phyloP scores from a whole-genome alignment of 768 basidiomycete species.

The Suillus placidus region DNA sequence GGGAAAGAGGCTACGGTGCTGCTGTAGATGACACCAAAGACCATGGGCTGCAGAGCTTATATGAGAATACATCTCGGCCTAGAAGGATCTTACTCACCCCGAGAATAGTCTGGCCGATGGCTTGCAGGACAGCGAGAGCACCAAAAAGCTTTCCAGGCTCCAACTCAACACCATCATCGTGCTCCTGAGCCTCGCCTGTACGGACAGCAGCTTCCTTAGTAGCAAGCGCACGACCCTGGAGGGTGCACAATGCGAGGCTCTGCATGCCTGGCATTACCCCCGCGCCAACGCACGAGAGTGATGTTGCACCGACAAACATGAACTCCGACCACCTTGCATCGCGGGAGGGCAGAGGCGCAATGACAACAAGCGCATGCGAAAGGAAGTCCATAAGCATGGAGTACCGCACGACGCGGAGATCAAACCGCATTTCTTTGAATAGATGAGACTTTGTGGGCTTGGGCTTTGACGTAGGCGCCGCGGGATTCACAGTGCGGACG shows the following conservation, averaged over 20 bases:
- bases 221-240: conserved; percentile 37
- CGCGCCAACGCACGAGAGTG: conserved; percentile 64
- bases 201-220: conserved; percentile 40
- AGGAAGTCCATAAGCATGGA: conserved; percentile 71
- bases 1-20: conserved; percentile 65
- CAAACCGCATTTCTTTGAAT: conserved; percentile 65
- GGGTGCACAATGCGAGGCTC: conserved; percentile 72
- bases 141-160: conserved; percentile 65
- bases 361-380: conserved; percentile 62
- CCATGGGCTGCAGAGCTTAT: conserved; percentile 53
- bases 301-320: conserved; percentile 61
- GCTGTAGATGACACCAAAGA: conserved; percentile 71
- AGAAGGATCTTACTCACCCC: conserved; percentile 37
- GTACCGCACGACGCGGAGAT: conserved; percentile 62
- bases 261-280: conserved; percentile 71
- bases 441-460: conserved; percentile 54
- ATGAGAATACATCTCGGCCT: not conserved
- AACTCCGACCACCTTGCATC: conserved; percentile 35
- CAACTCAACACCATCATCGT: conserved; percentile 33
- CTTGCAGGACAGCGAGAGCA: conserved; percentile 68
- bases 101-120: conserved; percentile 63
- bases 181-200: conserved; percentile 14
- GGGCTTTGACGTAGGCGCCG: conserved; percentile 43
- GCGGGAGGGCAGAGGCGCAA: conserved; percentile 50
- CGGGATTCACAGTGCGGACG: conserved; percentile 20